These are phyloP conservation scores for Clavariopsis aquatica DNA, from an alignment of 495 filamentous ascomycete species.

Conservation along the genomic window DNA sequence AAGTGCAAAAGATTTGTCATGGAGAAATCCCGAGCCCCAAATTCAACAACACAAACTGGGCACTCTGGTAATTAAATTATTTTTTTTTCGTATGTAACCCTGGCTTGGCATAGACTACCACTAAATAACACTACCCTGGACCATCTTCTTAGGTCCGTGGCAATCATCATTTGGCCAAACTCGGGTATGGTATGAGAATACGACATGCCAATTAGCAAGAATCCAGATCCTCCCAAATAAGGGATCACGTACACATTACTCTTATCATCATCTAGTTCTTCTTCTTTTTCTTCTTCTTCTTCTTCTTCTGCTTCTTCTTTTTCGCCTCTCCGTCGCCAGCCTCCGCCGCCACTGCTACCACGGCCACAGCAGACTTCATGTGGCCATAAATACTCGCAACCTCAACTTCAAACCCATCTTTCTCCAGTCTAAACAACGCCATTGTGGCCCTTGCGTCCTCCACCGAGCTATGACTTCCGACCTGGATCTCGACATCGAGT, in stretches of 20 bases:
- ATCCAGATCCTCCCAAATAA: background rate
- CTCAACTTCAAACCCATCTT: slow-evolving; percentile 80
- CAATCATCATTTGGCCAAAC: background rate
- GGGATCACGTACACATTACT: background rate
- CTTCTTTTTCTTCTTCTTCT: slow-evolving; percentile 31
- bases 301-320: slow-evolving; percentile 27
- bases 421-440: slow-evolving; percentile 78
- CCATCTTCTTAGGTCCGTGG: background rate
- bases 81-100: too few species aligned
- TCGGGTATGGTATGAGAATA: background rate
- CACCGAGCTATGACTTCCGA: slow-evolving; percentile 69
- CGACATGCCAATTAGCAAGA: background rate
- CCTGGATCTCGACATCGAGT: slow-evolving; percentile 80
- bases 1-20: too few species aligned
- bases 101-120: too few species aligned
- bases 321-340: slow-evolving; percentile 38
- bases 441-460: slow-evolving; percentile 91
- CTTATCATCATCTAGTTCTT: background rate
- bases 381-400: slow-evolving; percentile 54
- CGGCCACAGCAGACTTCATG: slow-evolving; percentile 37
- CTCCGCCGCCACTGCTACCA: slow-evolving; percentile 46
- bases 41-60: too few species aligned
- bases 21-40: too few species aligned
- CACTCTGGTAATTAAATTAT: too few species aligned
- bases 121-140: background rate